Base-by-base conservation (phyloP, 805 yeast genomes). In the Starmerella ratchasimensis region DNA sequence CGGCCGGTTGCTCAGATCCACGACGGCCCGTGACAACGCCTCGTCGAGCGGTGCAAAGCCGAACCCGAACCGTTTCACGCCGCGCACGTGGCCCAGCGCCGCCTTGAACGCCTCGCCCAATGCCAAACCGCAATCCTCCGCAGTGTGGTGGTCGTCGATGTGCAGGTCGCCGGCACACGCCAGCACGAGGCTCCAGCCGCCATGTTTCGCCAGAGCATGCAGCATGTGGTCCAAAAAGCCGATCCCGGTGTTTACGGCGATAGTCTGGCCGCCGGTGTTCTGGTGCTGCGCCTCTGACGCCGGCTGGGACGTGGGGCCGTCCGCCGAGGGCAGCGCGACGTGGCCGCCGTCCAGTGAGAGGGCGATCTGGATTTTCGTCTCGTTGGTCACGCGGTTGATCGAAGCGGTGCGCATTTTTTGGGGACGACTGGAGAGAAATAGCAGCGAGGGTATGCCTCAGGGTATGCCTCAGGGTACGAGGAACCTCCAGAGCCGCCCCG, bases 181-280 rank as follows among this genome's bases (percentile, higher is more conserved):
- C 15, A 90, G 70, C 24, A 81, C 65, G 40, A 90, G 56, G 10
- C 94, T 81, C 98, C 97, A 90, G 14, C 97, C 97, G 1, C 93
- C 67, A 60, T 90, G 98, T 55, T 90, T 90, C 28, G 97, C 95
- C 50, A 90, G 65, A 0, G 98, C 98, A 53, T 88, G 95, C 33
- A 90, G 65, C 98, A 90, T 90, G 60, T 90, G 98, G 63, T 90
- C 97, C 41, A 88, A 62, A 56, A 90, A 90, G 1, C 97, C 98
- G 38, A 90, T 72, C 37, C 98, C 98, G 0, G 97, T 80, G 52
- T 81, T 80, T 36, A 90, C 74, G 23, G 74, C 65, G 42, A 90
- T 84, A 8, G 69, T 64, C 59, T 88, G 97, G 5, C 78, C 60
- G 11, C 68, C 61, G 0, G 93, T 72, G 17, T 68, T 55, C 54